phyloP scores from a whole-genome alignment of 495 filamentous ascomycete species.

The Pyronema domesticum region DNA sequence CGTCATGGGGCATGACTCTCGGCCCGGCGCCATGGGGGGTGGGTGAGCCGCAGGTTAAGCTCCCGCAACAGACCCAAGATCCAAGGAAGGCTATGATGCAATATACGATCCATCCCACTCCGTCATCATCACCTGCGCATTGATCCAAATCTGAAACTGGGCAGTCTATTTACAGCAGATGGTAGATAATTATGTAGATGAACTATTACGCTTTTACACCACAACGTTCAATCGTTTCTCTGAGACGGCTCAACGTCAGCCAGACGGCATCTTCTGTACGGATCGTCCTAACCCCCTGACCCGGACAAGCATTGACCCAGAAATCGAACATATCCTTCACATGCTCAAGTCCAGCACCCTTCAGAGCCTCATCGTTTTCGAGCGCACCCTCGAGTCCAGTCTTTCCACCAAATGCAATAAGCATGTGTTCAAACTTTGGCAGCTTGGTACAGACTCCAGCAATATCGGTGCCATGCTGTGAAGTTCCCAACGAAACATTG shows the following conservation, averaged over 20 bases:
- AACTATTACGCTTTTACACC: not conserved
- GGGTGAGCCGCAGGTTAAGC: not conserved
- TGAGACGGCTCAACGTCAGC: conserved; percentile 44
- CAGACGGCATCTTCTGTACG: conserved; percentile 63
- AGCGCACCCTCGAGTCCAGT: conserved; percentile 53
- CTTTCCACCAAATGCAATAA: conserved; percentile 58
- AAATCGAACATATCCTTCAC: conserved; percentile 53
- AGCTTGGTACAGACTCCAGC: conserved; percentile 26
- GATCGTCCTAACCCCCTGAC: conserved; percentile 59
- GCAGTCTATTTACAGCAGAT: not conserved
- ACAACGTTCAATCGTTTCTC: conserved; percentile 27
- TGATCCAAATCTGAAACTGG: not conserved
- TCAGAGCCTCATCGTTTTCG: conserved; percentile 42
- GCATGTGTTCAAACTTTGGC: conserved; percentile 43
- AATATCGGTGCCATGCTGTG: conserved; percentile 47
- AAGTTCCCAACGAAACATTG: conserved; percentile 54
- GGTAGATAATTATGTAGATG: no score
- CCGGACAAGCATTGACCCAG: conserved; percentile 58
- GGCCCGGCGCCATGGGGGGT: not conserved
- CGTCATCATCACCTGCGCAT: not conserved
- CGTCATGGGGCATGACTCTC: not conserved
- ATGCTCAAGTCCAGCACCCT: conserved; percentile 36
- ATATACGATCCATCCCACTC: not conserved
- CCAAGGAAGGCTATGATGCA: not conserved
- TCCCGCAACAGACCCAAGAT: not conserved